Conservation (phyloP, 495 filamentous ascomycete species). For the Neurospora sublineolata region DNA sequence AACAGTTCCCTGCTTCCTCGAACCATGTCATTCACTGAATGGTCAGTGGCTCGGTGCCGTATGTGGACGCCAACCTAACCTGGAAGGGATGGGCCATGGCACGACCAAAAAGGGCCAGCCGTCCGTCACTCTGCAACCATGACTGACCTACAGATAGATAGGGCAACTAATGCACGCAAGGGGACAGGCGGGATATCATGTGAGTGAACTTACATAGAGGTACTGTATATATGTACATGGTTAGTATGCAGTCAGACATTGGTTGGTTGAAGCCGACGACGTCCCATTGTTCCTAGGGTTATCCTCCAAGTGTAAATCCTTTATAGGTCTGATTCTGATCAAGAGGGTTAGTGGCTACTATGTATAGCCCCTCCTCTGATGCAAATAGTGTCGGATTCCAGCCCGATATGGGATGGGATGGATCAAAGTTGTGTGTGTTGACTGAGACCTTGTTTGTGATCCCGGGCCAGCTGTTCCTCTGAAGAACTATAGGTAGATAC, state of each 20-base stretch:
- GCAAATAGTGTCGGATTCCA: neutral
- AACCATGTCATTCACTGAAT: neutral
- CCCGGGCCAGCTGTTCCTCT: neutral
- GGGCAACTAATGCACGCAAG: neutral
- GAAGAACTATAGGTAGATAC: neutral
- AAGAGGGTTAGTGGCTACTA: neutral
- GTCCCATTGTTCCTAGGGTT: neutral
- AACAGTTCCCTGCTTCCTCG: neutral
- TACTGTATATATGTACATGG: too few species aligned
- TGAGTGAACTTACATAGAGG: neutral
- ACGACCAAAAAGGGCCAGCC: too few species aligned
- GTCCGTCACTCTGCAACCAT: neutral
- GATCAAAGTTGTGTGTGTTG: neutral
- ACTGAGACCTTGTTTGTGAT: neutral
- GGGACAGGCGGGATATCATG: neutral
- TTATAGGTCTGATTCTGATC: neutral
- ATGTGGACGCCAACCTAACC: neutral
- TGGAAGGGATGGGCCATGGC: neutral
- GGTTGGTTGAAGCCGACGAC: neutral
- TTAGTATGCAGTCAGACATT: neutral
- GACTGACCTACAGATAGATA: neutral
- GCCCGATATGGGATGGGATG: neutral
- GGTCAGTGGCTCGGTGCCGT: neutral
- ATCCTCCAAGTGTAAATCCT: neutral
- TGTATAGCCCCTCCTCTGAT: neutral